These are phyloP conservation scores for Cucurbitaria berberidis DNA, from an alignment of 2,329 filamentous ascomycete genomes.

Conservation along the genomic window DNA sequence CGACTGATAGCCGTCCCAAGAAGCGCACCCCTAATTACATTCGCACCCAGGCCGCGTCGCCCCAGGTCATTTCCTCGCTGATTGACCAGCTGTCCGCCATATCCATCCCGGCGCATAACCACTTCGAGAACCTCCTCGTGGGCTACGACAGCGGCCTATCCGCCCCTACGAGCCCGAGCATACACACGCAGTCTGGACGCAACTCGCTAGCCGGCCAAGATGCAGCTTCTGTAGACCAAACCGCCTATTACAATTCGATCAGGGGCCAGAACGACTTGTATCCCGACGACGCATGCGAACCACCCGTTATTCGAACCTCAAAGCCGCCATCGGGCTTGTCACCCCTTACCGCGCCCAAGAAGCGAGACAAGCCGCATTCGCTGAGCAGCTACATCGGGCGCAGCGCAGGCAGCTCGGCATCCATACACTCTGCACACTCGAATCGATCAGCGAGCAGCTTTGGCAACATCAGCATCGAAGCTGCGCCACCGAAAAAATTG, in stretches of 20 bases:
- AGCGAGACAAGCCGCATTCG: conserved; percentile 50
- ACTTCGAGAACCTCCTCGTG: conserved; percentile 65
- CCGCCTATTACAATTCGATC: conserved; percentile 63
- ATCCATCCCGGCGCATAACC: conserved; percentile 68
- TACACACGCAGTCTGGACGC: conserved; percentile 31
- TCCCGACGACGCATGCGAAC: conserved; percentile 63
- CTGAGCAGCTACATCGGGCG: conserved; percentile 66
- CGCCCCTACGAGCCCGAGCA: conserved; percentile 24
- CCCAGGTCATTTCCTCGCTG: conserved; percentile 71
- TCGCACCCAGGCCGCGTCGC: conserved; percentile 56
- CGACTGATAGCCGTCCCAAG: conserved; percentile 23
- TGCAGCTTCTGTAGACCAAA: conserved; percentile 75
- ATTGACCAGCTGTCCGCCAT: conserved; percentile 67
- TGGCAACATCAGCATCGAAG: conserved; percentile 51
- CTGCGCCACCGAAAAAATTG: conserved; percentile 31
- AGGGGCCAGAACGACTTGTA: conserved; percentile 57
- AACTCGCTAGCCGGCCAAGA: conserved; percentile 28
- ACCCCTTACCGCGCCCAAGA: conserved; percentile 67
- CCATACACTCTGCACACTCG: conserved; percentile 45
- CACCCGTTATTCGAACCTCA: conserved; percentile 80
- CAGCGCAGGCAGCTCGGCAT: conserved; percentile 42
- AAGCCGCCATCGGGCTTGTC: conserved; percentile 81
- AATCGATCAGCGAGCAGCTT: conserved; percentile 45
- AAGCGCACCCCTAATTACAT: conserved; percentile 46
- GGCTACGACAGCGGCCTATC: conserved; percentile 42